A percentile compares a stretch with the other conserved stretches of the same genome.
Conservation (phyloP, 495 filamentous ascomycete genomes). For the Xylaria curta region DNA sequence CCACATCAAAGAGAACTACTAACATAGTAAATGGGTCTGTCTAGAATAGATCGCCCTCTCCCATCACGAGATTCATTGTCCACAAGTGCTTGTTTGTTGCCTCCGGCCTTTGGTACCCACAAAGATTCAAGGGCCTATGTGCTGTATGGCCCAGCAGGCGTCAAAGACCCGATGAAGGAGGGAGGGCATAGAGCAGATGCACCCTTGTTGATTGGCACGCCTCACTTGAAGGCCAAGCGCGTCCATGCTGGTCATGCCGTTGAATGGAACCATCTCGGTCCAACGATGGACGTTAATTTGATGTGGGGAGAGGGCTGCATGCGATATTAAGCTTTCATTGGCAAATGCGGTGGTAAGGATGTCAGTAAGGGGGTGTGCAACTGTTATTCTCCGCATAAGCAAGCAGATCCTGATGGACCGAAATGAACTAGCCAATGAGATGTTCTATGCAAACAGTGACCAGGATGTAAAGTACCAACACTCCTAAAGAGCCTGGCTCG, state of each 20-base stretch:
- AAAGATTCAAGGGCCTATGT: background rate
- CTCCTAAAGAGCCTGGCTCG: background rate
- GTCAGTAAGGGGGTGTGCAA: background rate
- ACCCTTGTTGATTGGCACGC: slow-evolving; percentile 13
- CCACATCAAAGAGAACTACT: slow-evolving; percentile 21
- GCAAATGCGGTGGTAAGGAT: background rate
- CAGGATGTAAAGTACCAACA: background rate
- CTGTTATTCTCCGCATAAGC: slow-evolving; percentile 26
- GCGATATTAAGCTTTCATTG: slow-evolving; percentile 23
- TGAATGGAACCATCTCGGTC: background rate
- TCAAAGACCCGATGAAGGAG: background rate
- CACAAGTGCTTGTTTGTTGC: background rate
- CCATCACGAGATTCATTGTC: slow-evolving; percentile 9
- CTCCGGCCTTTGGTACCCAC: background rate
- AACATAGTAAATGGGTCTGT: background rate
- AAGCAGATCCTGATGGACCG: slow-evolving; percentile 15
- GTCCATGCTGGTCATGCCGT: slow-evolving; percentile 14
- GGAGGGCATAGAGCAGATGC: background rate
- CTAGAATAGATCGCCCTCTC: slow-evolving; percentile 9
- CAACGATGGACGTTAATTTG: slow-evolving; percentile 14
- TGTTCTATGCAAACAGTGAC: background rate
- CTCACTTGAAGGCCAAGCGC: slow-evolving; percentile 21
- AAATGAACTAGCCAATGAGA: slow-evolving; percentile 17
- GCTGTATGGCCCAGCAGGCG: background rate
- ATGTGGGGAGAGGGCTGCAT: slow-evolving; percentile 7